Percentiles rank a stretch among this genome's conserved stretches.
phyloP scores from a whole-genome alignment of 805 yeast genomes.

The Wickerhamomyces subpelliculosus region DNA sequence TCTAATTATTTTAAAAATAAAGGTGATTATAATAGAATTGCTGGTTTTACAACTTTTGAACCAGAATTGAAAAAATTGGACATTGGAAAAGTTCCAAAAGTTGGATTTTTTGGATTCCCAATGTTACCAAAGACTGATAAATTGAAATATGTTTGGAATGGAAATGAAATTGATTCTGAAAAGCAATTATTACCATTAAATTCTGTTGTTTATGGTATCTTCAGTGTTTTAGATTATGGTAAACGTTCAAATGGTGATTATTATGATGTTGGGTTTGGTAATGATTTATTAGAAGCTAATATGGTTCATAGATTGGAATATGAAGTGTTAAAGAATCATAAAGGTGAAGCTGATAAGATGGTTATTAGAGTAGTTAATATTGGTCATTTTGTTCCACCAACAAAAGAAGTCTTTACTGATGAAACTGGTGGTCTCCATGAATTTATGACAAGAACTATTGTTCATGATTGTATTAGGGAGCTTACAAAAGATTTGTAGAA shows the following conservation, averaged over 20 bases:
- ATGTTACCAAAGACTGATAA: slow-evolving; percentile 10
- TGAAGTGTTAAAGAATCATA: slow-evolving; percentile 6
- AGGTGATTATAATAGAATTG: slow-evolving; percentile 8
- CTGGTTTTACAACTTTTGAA: slow-evolving; percentile 13
- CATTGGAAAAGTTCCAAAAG: slow-evolving; percentile 4
- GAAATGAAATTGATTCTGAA: slow-evolving; percentile 7
- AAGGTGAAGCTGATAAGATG: slow-evolving; percentile 8
- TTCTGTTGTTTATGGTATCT: slow-evolving; percentile 17
- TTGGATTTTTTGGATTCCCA: slow-evolving; percentile 4
- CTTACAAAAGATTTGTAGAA: slow-evolving; percentile 2
- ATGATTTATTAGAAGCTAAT: slow-evolving; percentile 7
- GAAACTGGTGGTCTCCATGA: slow-evolving; percentile 18
- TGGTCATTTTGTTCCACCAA: slow-evolving; percentile 1
- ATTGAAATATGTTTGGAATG: slow-evolving; percentile 14
- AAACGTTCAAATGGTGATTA: slow-evolving; percentile 15
- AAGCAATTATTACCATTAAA: slow-evolving; percentile 8
- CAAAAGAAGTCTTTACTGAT: slow-evolving; percentile 9
- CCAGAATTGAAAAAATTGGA: slow-evolving; percentile 12
- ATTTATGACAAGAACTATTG: slow-evolving; percentile 21
- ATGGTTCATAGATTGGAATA: slow-evolving; percentile 18
- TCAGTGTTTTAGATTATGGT: slow-evolving; percentile 13
- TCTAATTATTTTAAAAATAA: slow-evolving; percentile 12
- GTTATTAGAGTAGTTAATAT: slow-evolving; percentile 17
- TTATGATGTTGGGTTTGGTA: slow-evolving; percentile 13
- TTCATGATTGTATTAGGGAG: slow-evolving; percentile 15